phyloP scores from a whole-genome alignment of 345 rosid species.

The Sisymbrium irio region DNA sequence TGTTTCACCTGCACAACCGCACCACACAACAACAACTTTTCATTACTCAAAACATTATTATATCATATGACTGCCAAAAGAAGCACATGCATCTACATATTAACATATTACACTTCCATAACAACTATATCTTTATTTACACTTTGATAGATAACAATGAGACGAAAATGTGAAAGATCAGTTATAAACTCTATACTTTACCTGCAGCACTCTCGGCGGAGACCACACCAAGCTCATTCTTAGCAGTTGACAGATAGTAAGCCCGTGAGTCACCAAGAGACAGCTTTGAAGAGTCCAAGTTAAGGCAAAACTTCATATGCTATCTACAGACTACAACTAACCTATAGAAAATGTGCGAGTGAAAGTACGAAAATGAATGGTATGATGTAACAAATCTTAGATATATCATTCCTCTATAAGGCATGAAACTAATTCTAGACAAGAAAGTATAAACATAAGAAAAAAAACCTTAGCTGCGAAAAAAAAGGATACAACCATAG shows the following conservation, averaged over 20 bases:
- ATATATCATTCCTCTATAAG: not conserved
- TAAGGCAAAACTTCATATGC: slow-evolving; percentile 1
- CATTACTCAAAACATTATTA: not conserved
- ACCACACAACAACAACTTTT: not conserved
- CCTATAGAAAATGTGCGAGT: not conserved
- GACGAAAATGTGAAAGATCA: not conserved
- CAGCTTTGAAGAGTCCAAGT: slow-evolving; percentile 45
- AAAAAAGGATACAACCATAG: slow-evolving; percentile 82
- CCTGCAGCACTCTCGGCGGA: slow-evolving; percentile 89
- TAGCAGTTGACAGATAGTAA: slow-evolving; percentile 84
- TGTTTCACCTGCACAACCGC: slow-evolving; percentile 56
- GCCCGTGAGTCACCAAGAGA: slow-evolving; percentile 97
- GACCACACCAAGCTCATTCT: slow-evolving; percentile 87
- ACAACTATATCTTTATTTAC: not conserved
- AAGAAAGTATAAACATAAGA: not conserved
- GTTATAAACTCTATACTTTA: slow-evolving; percentile 17
- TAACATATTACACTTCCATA: not conserved
- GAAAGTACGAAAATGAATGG: not conserved
- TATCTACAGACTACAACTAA: not conserved
- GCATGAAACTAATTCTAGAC: not conserved
- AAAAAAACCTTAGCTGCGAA: not conserved
- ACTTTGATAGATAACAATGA: not conserved
- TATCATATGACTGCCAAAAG: not conserved
- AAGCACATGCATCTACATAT: not conserved
- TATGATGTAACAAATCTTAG: not conserved